Percentiles rank a stretch among this genome's conserved stretches.
Evolutionary conservation across 2,329 filamentous ascomycete genomes (phyloP).

Genomic region (Colletotrichum abscissum): DNA sequence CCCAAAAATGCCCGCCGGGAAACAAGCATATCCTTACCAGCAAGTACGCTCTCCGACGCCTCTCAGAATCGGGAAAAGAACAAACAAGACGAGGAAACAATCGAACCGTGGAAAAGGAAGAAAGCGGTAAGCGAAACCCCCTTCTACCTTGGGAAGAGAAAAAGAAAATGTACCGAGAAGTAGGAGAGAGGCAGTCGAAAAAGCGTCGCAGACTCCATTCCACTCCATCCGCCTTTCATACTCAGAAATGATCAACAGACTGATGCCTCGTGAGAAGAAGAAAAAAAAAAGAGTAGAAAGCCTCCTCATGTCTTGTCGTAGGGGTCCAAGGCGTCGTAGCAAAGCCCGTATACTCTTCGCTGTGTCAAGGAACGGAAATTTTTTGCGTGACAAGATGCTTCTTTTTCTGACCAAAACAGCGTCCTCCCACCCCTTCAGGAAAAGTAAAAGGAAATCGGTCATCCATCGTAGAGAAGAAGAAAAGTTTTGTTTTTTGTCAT

Average conservation of each 20-base stretch:
- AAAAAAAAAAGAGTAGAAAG: conserved; percentile 15
- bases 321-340: conserved; percentile 34
- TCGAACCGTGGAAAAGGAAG: background rate
- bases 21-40: conserved; percentile 30
- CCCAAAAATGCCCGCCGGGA: conserved; percentile 3
- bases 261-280: background rate
- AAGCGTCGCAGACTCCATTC: background rate
- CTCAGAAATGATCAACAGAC: background rate
- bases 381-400: background rate
- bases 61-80: background rate
- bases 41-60: conserved; percentile 34
- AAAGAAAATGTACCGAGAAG: conserved; percentile 26
- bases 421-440: too few species aligned
- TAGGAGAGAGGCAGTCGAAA: background rate
- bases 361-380: conserved; percentile 16
- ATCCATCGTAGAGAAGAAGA: background rate
- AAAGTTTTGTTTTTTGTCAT: background rate
- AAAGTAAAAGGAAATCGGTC: background rate
- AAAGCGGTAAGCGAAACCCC: background rate
- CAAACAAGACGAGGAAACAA: background rate
- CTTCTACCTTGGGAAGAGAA: background rate
- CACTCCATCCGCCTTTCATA: background rate
- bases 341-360: conserved; percentile 34
- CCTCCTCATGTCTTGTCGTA: conserved; percentile 33
- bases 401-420: background rate